Base-by-base conservation (phyloP, 2,329 filamentous ascomycete species). In the Parastagonospora nodorum region DNA sequence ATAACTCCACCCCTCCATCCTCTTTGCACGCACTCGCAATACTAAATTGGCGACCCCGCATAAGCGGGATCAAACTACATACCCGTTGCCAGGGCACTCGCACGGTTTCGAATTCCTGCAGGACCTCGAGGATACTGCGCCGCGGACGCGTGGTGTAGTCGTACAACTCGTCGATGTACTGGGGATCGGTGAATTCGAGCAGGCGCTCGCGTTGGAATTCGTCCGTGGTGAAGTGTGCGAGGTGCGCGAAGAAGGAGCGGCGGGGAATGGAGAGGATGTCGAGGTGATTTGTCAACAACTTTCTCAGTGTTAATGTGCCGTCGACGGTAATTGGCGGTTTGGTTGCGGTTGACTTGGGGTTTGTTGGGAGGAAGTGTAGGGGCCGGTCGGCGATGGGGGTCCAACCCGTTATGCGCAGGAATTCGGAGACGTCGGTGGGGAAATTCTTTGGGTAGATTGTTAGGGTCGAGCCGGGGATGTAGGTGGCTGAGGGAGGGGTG, bases 91-190 rank as follows among this genome's bases (percentile, higher is more conserved):
- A 89, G 0, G 94, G 92, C 2, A 99, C 85, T 55, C 87, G 87
- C 47, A 97, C 88, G 0, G 84, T 88, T 36, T 88, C 83, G 64
- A 99, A 99, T 63, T 99, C 94, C 49, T 93, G 87, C 27, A 99
- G 82, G 3, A 96, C 88, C 74, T 99, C 94, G 5, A 99, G 78
- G 50, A 97, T 96, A 51, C 89, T 95, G 30, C 94, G 87, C 30
- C 92, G 87, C 0, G 93, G 90, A 8, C 94, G 86, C 0, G 92
- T 92, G 1, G 94, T 94, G 69, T 99, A 99, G 75, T 99, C 93
- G 76, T 90, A 97, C 48, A 96, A 87, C 63, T 99, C 94, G 62
- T 97, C 92, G 5, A 93, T 84, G 63, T 88, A 90, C 39, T 88
- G 83, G 0, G 90, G 85, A 63, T 88, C 84, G 1, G 86, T 87